Evolutionary conservation across 306 rosid species (phyloP), one percentile per base, ranked within the genome.

Genomic region (Quercus agrifolia): DNA sequence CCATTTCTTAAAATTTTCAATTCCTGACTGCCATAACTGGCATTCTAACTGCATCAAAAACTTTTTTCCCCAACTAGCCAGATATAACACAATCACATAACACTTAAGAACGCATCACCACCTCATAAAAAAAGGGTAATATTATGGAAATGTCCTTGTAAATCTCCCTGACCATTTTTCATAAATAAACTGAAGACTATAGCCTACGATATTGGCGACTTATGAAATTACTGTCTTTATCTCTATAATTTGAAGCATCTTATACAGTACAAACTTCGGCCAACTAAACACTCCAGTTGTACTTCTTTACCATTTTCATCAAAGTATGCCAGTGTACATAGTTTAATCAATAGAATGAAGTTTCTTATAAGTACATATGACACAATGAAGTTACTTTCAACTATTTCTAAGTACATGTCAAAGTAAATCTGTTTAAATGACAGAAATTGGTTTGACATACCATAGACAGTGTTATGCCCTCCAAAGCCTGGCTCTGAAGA

Each of bases 401-500:
- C 31, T 67, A 78, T 59, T 2, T 11, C 19, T 5, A 11, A 4
- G 52, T 30, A 55, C 18, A 13, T 56, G 8, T 70, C 51, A 30
- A 58, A 19, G 63, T 78, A 67, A 67, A 61, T 52, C 61, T 78
- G 64, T 61, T 61, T 38, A 74, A 38, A 80, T 62, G 74, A 66
- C 28, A 56, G 74, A 77, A 79, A 63, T 28, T 20, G 63, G 75
- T 46, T 71, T 38, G 56, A 74, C 86, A 78, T 96, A 96, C 99
- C 99, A 96, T 96, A 70, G 99, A 93, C 82, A 96, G 66, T 63
- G 93, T 75, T 70, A 96, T 91, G 69, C 97, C 98, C 88, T 96
- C 99, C 84, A 93, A 82, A 74, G 98, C 99, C 85, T 96, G 99
- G 84, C 99, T 93, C 83, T 76, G 97, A 85, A 96, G 97, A 83